Base-by-base conservation (phyloP, 495 filamentous ascomycete species). In the Penicillium roqueforti region DNA sequence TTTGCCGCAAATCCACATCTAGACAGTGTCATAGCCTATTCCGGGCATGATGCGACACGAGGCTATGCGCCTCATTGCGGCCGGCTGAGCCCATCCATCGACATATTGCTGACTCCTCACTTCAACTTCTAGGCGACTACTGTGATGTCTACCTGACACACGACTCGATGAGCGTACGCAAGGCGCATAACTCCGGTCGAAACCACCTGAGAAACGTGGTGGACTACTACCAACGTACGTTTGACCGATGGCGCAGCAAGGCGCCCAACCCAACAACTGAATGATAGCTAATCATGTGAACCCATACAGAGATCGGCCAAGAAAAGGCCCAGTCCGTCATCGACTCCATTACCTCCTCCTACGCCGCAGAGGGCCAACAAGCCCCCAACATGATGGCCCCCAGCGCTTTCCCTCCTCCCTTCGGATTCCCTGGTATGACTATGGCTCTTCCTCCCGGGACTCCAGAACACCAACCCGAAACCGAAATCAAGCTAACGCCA, bases 111-210 rank as follows among this genome's bases (percentile, higher is more conserved):
- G 45, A 58, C 55, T 32, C 34, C 47, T 43, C 13, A 8, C 38
- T 49, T 37, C 34, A 41, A 61, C 71, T 58, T 57, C 74, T 71
- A 89, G 92, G 93, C 80, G 93, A 98, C 71, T 98, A 97, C 79
- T 98, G 93, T 82, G 93, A 98, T 86, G 95, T 98, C 71, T 98
- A 98, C 80, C 88, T 98, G 60, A 98, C 95, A 53, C 93, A 98
- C 80, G 95, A 98, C 84, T 95, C 89, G 13, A 98, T 97, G 92
- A 95, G 89, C 76, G 93, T 98, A 66, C 89, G 93, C 65, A 97
- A 97, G 75, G 93, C 93, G 14, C 93, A 98, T 74, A 98, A 98
- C 78, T 87, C 83, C 62, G 93, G 93, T 54, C 83, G 92, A 42
- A 98, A 98, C 74, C 93, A 98, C 66, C 78, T 97, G 44, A 87